These are phyloP conservation scores for Incumbomyces delicatus DNA, from an alignment of 2,329 filamentous ascomycete genomes.

Conservation along the genomic window DNA sequence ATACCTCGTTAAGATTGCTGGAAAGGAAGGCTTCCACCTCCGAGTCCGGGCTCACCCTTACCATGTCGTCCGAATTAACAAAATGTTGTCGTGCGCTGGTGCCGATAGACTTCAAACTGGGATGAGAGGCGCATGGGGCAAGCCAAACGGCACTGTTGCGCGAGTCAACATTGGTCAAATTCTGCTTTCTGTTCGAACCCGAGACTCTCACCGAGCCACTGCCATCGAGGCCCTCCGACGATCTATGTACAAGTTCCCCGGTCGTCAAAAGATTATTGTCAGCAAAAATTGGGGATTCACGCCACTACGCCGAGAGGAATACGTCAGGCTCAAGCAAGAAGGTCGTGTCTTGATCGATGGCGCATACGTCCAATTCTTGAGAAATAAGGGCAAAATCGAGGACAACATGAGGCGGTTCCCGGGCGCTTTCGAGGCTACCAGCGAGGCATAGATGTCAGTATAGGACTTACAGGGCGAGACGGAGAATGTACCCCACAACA, in stretches of 20 bases:
- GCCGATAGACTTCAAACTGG: conserved; percentile 99
- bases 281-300: conserved; percentile 99
- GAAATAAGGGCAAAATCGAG: conserved; percentile 78
- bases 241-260: conserved; percentile 99
- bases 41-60: conserved; percentile 85
- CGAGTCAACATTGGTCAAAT: conserved; percentile 99
- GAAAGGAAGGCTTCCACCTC: conserved; percentile 64
- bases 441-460: conserved; percentile 32
- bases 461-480: not conserved
- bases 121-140: conserved; percentile 99
- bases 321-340: conserved; percentile 86
- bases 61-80: conserved; percentile 99
- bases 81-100: conserved; percentile 99
- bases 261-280: conserved; percentile 99
- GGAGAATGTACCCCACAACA: too few species aligned
- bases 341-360: conserved; percentile 93
- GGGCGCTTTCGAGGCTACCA: conserved; percentile 56
- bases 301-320: conserved; percentile 93
- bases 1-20: conserved; percentile 59
- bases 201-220: conserved; percentile 82
- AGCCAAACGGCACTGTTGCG: conserved; percentile 97
- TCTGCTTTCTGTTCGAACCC: conserved; percentile 91
- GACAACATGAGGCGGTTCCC: conserved; percentile 93
- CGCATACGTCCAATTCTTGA: conserved; percentile 98
- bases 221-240: conserved; percentile 98